phyloP scores from a whole-genome alignment of 768 basidiomycete genomes.

The Lactarius deliciosus region DNA sequence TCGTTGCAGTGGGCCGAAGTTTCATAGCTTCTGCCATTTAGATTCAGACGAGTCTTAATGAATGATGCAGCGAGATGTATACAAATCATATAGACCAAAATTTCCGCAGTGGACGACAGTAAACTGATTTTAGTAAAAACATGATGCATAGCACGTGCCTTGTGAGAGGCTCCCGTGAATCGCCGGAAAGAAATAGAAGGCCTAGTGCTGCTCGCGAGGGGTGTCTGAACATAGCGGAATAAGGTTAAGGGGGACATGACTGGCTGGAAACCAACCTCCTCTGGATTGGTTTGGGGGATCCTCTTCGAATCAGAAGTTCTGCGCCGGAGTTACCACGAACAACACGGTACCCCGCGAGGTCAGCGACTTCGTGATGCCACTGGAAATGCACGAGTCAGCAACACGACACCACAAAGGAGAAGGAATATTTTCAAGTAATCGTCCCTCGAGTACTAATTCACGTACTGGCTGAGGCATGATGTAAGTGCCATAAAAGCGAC shows the following conservation, averaged over 20 bases:
- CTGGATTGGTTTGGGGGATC: neutral
- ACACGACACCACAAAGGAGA: neutral
- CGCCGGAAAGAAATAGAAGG: conserved; percentile 3
- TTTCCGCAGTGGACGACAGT: neutral
- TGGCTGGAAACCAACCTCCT: neutral
- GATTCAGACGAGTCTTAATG: neutral
- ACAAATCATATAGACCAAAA: neutral
- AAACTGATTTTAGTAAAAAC: neutral
- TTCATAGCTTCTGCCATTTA: neutral
- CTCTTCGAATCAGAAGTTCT: conserved; percentile 3
- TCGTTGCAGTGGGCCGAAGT: neutral
- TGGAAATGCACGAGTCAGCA: neutral
- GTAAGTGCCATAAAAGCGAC: neutral
- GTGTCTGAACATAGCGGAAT: neutral
- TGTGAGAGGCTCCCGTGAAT: neutral
- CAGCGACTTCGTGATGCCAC: neutral
- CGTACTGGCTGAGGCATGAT: neutral
- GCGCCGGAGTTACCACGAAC: conserved; percentile 10
- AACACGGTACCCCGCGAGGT: neutral
- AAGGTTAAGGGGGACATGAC: neutral
- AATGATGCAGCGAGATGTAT: conserved; percentile 2
- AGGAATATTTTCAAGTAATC: neutral
- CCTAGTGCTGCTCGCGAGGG: neutral
- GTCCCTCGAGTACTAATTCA: neutral
- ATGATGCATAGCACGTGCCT: neutral